Percentiles rank a stretch among this genome's conserved stretches.
These are phyloP conservation scores for Vigna nakashimae DNA, from an alignment of 306 rosid species.

Conservation along the genomic window DNA sequence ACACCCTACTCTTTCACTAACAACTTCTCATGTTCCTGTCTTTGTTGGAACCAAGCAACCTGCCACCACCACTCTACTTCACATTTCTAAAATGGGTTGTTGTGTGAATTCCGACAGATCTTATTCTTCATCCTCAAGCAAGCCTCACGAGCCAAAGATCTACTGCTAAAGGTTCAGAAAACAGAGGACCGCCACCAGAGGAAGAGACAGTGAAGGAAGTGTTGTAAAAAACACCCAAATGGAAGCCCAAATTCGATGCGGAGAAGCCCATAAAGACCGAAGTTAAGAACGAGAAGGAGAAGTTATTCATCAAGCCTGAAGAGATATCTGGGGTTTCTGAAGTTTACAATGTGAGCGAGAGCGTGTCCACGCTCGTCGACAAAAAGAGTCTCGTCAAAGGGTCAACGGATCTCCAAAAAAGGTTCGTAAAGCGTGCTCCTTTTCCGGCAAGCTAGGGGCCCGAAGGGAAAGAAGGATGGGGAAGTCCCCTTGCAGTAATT, in stretches of 20 bases:
- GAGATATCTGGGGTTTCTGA: slow-evolving; percentile 70
- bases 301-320: slow-evolving; percentile 34
- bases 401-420: slow-evolving; percentile 64
- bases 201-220: slow-evolving; percentile 91
- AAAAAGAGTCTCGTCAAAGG: slow-evolving; percentile 59
- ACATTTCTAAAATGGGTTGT: slow-evolving; percentile 67
- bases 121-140: slow-evolving; percentile 40
- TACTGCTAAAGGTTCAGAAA: slow-evolving; percentile 36
- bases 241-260: slow-evolving; percentile 44
- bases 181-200: slow-evolving; percentile 75
- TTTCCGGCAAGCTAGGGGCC: slow-evolving; percentile 53
- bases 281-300: slow-evolving; percentile 25
- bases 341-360: slow-evolving; percentile 73
- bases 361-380: slow-evolving; percentile 61
- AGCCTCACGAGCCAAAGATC: slow-evolving; percentile 34
- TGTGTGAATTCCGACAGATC: slow-evolving; percentile 54
- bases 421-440: slow-evolving; percentile 42
- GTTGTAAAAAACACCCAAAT: slow-evolving; percentile 71
- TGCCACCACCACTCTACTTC: neutral
- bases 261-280: slow-evolving; percentile 33
- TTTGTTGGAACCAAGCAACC: slow-evolving; percentile 5
- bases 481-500: slow-evolving; percentile 49
- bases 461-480: slow-evolving; percentile 52
- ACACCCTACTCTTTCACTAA: neutral
- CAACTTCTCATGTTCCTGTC: slow-evolving; percentile 21